These are phyloP conservation scores for Cymodocea nodosa DNA, from an alignment of 116 monocot genomes.

Conservation along the genomic window DNA sequence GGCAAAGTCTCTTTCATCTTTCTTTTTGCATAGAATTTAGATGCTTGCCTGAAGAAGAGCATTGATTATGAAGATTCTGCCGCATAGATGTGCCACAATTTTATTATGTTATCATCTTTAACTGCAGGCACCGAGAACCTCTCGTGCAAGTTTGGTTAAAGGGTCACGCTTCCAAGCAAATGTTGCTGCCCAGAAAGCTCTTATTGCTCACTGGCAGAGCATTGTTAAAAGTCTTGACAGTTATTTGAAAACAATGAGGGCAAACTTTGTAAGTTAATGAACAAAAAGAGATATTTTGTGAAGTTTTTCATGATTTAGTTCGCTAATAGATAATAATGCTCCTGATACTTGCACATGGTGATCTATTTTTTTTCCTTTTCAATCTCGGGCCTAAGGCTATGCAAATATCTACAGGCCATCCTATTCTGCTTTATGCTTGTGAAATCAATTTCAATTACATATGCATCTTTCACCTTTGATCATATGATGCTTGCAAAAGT, in stretches of 20 bases:
- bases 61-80: neutral
- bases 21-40: neutral
- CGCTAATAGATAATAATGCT: neutral
- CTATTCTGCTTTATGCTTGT: too few relatives aligned
- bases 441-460: too few relatives aligned
- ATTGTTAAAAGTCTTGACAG: constrained; percentile 52
- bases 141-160: constrained; percentile 51
- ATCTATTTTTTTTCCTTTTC: neutral
- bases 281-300: neutral
- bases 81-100: too few relatives aligned
- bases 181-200: constrained; percentile 46
- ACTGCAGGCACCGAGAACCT: constrained; percentile 53
- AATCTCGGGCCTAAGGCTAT: too few relatives aligned
- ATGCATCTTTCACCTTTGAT: too few relatives aligned
- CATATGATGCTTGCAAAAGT: too few relatives aligned
- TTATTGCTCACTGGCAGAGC: constrained; percentile 79
- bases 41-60: neutral
- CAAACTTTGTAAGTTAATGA: constrained; percentile 44
- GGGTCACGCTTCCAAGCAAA: constrained; percentile 54
- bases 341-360: neutral
- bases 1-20: neutral
- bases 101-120: neutral
- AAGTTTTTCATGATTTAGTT: neutral
- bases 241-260: constrained; percentile 48
- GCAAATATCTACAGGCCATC: too few relatives aligned